phyloP scores from a whole-genome alignment of 495 filamentous ascomycete species.

The Neurospora tetrasperma region DNA sequence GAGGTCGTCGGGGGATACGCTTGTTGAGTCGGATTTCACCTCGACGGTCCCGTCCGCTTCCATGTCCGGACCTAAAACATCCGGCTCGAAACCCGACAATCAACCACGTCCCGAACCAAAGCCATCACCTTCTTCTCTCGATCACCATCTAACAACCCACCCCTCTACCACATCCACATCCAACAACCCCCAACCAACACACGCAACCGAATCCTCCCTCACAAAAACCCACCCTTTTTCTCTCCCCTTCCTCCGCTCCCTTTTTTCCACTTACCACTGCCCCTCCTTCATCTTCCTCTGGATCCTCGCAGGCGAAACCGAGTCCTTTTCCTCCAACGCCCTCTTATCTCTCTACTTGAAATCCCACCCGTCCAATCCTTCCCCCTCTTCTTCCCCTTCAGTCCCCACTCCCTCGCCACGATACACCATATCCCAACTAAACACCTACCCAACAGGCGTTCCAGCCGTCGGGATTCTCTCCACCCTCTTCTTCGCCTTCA shows the following conservation, averaged over 20 bases:
- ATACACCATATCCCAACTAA: slow-evolving; percentile 35
- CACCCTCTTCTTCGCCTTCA: slow-evolving; percentile 46
- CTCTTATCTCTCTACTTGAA: slow-evolving; percentile 38
- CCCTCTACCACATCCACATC: slow-evolving; percentile 12
- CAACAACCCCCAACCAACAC: background rate
- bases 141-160: background rate
- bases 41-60: background rate
- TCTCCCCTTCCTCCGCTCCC: slow-evolving; percentile 23
- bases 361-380: slow-evolving; percentile 13
- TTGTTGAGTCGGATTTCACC: background rate
- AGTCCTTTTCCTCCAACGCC: slow-evolving; percentile 41
- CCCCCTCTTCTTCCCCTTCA: background rate
- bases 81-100: background rate
- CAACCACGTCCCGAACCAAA: background rate
- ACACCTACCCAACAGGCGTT: slow-evolving; percentile 42
- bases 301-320: slow-evolving; percentile 42
- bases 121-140: background rate
- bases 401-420: background rate
- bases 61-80: background rate
- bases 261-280: slow-evolving; percentile 33
- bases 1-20: background rate
- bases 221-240: background rate
- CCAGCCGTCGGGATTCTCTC: slow-evolving; percentile 42
- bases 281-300: slow-evolving; percentile 37
- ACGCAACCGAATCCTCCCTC: slow-evolving; percentile 11